These are phyloP conservation scores for Soucietia sequanensis DNA, from an alignment of 805 yeast genomes.

Conservation along the genomic window DNA sequence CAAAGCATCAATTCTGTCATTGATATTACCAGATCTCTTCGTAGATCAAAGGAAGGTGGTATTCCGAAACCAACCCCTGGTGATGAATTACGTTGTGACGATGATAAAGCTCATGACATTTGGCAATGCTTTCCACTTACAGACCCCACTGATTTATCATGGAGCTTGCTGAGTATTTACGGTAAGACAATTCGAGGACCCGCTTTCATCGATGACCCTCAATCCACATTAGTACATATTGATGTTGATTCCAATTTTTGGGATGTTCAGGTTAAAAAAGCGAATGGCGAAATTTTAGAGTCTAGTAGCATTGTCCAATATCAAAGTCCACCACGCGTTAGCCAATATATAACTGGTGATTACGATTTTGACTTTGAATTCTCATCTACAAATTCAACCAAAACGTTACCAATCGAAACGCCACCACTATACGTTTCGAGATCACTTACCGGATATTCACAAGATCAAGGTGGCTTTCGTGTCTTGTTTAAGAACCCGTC, in stretches of 20 bases:
- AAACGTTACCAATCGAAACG: conserved; percentile 32
- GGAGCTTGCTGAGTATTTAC: conserved; percentile 62
- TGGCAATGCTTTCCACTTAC: conserved; percentile 80
- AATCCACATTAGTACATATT: conserved; percentile 43
- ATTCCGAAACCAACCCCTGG: conserved; percentile 81
- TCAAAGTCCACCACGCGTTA: no score
- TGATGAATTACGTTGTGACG: conserved; percentile 72
- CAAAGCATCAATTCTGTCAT: conserved; percentile 72
- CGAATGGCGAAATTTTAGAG: conserved; percentile 16
- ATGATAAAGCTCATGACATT: conserved; percentile 51
- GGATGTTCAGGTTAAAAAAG: conserved; percentile 27
- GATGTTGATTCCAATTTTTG: conserved; percentile 46
- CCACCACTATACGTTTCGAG: conserved; percentile 78
- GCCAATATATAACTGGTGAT: conserved; percentile 13
- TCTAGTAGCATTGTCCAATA: conserved; percentile 7
- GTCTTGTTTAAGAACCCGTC: conserved; percentile 73
- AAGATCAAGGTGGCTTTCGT: conserved; percentile 87
- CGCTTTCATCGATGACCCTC: conserved; percentile 49
- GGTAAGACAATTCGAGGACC: conserved; percentile 68
- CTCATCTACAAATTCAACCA: conserved; percentile 44
- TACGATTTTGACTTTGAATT: conserved; percentile 44
- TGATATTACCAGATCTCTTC: conserved; percentile 66
- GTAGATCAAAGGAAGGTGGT: conserved; percentile 56
- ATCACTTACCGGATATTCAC: conserved; percentile 88
- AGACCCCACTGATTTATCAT: conserved; percentile 46